Evolutionary conservation across 371 early-diverging fungal genomes (phyloP), one percentile per base, ranked within the genome.

Genomic region (Thermomucor indicae-seudaticae): DNA sequence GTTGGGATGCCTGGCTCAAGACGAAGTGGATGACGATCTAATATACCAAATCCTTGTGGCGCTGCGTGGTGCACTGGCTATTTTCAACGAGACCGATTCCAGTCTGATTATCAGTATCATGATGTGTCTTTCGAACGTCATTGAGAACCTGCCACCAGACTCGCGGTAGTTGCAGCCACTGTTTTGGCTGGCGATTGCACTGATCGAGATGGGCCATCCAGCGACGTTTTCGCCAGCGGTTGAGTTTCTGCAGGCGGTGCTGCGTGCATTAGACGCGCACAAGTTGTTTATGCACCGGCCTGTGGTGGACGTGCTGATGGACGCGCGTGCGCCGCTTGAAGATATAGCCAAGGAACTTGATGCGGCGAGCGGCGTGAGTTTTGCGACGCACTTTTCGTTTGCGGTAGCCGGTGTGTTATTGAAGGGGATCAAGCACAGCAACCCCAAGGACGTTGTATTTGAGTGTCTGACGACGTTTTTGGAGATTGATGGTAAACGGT

Each of bases 31-130:
- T 44, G 91, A 93, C 57, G 89, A 89, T 51, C 65, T 92, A 42
- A 67, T 94, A 12, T 92, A 93, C 62, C 93, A 93, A 64, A 91
- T 92, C 27, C 71, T 95, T 16, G 89, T 90, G 0, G 89, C 92
- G 0, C 70, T 96, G 34, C 84, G 90, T 20, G 89, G 91, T 8
- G 90, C 93, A 0, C 71, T 96, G 29, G 84, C 83, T 29, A 76
- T 86, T 43, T 92, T 91, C 64, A 88, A 87, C 39, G 91, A 92
- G 49, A 75, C 81, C 2, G 88, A 91, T 49, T 81, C 79, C 38
- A 79, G 79, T 43, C 60, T 92, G 51, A 90, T 91, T 37, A 73
- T 82, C 22, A 87, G 89, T 50, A 92, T 94, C 53, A 80, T 91
- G 49, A 87, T 89, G 79, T 91, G 92, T 54, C 73, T 96, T 25